These are phyloP conservation scores for Rhodotorula diobovata DNA, from an alignment of 768 basidiomycete species.

Conservation along the genomic window DNA sequence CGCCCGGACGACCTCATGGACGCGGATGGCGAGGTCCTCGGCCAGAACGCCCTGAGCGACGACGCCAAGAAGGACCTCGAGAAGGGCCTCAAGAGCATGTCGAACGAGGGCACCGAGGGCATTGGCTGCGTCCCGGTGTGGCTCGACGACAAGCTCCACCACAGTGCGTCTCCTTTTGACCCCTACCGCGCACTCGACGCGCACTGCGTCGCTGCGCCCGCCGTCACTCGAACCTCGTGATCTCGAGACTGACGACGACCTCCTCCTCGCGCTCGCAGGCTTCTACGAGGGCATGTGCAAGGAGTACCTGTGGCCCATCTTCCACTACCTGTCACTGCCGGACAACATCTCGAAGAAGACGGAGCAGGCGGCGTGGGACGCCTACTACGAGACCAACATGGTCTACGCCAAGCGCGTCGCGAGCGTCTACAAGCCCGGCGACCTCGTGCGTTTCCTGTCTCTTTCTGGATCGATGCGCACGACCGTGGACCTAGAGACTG, in stretches of 20 bases:
- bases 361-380: conserved; percentile 62
- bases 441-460: conserved; percentile 66
- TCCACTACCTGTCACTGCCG: conserved; percentile 98
- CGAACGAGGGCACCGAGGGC: conserved; percentile 53
- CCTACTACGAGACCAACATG: conserved; percentile 75
- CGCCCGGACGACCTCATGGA: conserved; percentile 84
- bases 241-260: conserved; percentile 43
- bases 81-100: conserved; percentile 60
- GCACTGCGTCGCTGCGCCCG: no score
- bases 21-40: conserved; percentile 49
- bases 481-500: conserved; percentile 6
- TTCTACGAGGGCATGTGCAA: conserved; percentile 82
- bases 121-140: conserved; percentile 82
- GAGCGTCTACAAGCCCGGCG: conserved; percentile 77
- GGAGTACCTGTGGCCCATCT: conserved; percentile 84
- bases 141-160: conserved; percentile 77
- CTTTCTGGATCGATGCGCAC: conserved; percentile 69
- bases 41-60: conserved; percentile 53
- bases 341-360: conserved; percentile 88
- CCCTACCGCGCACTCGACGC: no score
- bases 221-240: no score
- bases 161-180: not conserved
- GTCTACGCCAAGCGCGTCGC: conserved; percentile 77
- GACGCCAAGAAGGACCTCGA: conserved; percentile 66
- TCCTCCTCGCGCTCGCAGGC: not conserved